Base-by-base conservation (phyloP, 2,329 filamentous ascomycete species). In the Akanthomyces uredinophilus region DNA sequence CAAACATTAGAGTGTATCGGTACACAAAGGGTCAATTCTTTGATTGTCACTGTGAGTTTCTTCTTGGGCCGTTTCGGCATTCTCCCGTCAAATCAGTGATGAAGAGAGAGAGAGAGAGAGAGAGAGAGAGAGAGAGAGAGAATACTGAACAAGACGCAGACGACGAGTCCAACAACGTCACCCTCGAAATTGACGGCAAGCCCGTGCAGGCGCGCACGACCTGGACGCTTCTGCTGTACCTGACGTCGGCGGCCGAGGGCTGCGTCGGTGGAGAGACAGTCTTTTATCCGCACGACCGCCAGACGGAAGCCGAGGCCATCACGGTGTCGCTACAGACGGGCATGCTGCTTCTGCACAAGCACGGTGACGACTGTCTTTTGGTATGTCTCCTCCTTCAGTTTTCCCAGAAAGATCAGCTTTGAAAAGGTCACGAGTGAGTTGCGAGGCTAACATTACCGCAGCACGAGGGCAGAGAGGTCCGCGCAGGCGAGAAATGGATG, bases 21-120 rank as follows among this genome's bases (percentile, higher is more conserved):
- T 97, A 97, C 74, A 84, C 83, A 1, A 85, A 88, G 66, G 91
- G 91, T 0, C 92, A 97, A 72, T 96, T 93, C 73, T 97, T 97
- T 72, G 92, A 92, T 70, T 88, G 91, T 69, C 94, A 97, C 73
- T 97, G 91, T 94, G 83, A 69, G 88, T 69, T n/a, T n/a, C n/a
- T n/a, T n/a, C n/a, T n/a, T n/a, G n/a, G n/a, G n/a, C n/a, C n/a
- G n/a, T n/a, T n/a, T n/a, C n/a, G n/a, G n/a, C n/a, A n/a, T n/a
- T n/a, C n/a, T n/a, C n/a, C n/a, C n/a, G n/a, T n/a, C n/a, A n/a
- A n/a, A n/a, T n/a, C n/a, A n/a, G n/a, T n/a, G n/a, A n/a, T n/a
- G n/a, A n/a, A n/a, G n/a, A n/a, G n/a, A n/a, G n/a, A n/a, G n/a
- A n/a, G n/a, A n/a, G n/a, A n/a, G n/a, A n/a, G n/a, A n/a, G n/a